Percentiles rank a stretch among this genome's conserved stretches.
phyloP scores from a whole-genome alignment of 148 eudicot species.

The Rhododendron henanense region DNA sequence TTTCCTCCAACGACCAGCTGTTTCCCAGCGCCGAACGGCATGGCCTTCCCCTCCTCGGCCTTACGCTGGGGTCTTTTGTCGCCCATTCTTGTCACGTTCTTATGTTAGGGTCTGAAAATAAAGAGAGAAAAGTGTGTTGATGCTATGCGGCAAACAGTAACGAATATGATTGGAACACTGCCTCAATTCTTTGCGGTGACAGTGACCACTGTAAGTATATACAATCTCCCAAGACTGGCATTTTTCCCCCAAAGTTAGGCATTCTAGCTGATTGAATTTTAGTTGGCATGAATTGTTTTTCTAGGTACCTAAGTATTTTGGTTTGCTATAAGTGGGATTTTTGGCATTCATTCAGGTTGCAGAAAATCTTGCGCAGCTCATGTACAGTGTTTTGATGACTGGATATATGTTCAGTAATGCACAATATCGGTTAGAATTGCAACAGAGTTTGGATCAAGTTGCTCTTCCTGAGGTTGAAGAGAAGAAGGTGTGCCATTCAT shows the following conservation, averaged over 20 bases:
- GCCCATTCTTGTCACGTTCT: no score
- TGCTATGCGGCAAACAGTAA: constrained; percentile 92
- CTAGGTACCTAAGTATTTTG: not conserved
- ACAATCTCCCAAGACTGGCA: not conserved
- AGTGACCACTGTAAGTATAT: constrained; percentile 74
- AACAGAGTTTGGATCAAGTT: constrained; percentile 82
- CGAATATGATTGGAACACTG: constrained; percentile 88
- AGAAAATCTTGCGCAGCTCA: constrained; percentile 93
- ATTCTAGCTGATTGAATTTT: constrained; percentile 8
- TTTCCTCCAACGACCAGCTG: no score
- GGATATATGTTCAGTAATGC: constrained; percentile 96
- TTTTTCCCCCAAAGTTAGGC: not conserved
- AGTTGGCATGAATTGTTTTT: not conserved
- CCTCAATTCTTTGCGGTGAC: constrained; percentile 85
- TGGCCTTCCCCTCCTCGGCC: no score
- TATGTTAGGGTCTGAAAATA: no score
- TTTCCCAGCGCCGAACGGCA: no score
- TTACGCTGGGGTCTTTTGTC: no score
- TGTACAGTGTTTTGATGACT: constrained; percentile 93
- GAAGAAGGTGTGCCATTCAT: constrained; percentile 38
- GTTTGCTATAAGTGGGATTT: constrained; percentile 8
- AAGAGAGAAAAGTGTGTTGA: constrained; percentile 32
- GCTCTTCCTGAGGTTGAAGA: constrained; percentile 76
- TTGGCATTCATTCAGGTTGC: constrained; percentile 56
- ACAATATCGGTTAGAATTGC: constrained; percentile 72